Base-by-base conservation (phyloP, 1,284 basidiomycete species). In the Malassezia brasiliensis region DNA sequence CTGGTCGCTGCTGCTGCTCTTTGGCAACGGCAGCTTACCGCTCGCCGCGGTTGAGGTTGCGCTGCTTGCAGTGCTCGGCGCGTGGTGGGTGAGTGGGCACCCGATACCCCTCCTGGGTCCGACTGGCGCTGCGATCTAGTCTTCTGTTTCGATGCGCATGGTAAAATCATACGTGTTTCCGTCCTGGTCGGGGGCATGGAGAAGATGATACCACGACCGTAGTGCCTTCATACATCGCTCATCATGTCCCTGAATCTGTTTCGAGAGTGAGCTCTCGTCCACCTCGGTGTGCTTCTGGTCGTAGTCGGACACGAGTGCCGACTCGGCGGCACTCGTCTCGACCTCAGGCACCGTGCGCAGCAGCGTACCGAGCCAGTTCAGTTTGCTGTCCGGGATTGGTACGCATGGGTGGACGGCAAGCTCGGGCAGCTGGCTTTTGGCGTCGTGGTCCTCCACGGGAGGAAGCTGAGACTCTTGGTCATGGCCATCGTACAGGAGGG, bases 1-100 rank as follows among this genome's bases (percentile, higher is more conserved):
- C 20, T 90, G 88, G 88, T 85, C 82, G 79, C 46, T 84, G 12
- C 75, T 89, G 53, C 79, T 83, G 42, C 59, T 86, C 31, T 72
- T 87, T 15, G 88, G 89, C n/a, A 83, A 85, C 11, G 87, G 87
- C 44, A 84, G 83, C 40, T 56, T 68, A 17, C 62, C 64, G 34
- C 65, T 63, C 35, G 68, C 65, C 17, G 32, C 63, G 17, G 49
- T 63, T 30, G 66, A 70, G 42, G 50, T 65, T 8, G 55, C 59
- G 31, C 58, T 68, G 20, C 61, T 70, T 11, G 60, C 55, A 15
- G 17, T 61, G 2, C 53, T 68, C 11, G 60, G 58, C 7, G 55
- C 59, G 6, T 70, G 67, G 65, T 70, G 62, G 59, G 50, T 70
- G 14, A 47, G 35, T 31, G 42, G 47, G 20, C 34, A 12, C 8